Conservation (phyloP, 1,284 basidiomycete genomes). For the Trametes polyzona region DNA sequence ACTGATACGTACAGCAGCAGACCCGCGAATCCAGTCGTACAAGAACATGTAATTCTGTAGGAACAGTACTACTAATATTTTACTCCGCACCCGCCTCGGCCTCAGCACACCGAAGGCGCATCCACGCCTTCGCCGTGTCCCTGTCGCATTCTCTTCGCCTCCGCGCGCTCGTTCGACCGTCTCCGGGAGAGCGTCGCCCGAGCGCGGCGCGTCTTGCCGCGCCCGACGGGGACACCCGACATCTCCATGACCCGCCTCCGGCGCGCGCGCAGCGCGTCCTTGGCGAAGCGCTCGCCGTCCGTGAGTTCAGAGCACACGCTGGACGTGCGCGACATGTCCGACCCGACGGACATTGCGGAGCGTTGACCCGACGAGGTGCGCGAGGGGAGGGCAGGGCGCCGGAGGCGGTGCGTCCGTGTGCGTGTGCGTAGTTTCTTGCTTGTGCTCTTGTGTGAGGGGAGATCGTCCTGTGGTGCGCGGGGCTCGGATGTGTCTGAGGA, state of each 20-base stretch:
- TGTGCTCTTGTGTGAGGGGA: background rate
- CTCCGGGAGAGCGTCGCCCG: constrained; percentile 17
- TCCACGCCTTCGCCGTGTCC: too few relatives aligned
- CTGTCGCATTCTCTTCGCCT: too few relatives aligned
- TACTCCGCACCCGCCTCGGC: too few relatives aligned
- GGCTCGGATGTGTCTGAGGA: background rate
- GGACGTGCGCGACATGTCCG: constrained; percentile 37
- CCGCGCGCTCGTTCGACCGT: constrained; percentile 9
- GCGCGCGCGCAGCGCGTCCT: constrained; percentile 40
- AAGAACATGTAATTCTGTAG: background rate
- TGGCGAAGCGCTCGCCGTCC: constrained; percentile 41
- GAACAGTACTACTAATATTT: background rate
- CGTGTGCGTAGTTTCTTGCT: constrained; percentile 6
- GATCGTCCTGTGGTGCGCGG: background rate
- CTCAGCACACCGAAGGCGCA: too few relatives aligned
- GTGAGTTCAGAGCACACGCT: constrained; percentile 33
- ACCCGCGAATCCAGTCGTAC: background rate
- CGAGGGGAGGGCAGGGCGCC: constrained; percentile 26
- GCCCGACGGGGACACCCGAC: constrained; percentile 8
- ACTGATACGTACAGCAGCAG: background rate
- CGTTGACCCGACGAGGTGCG: constrained; percentile 40
- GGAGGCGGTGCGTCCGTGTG: constrained; percentile 23
- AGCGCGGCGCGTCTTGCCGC: constrained; percentile 14
- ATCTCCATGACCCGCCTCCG: constrained; percentile 33
- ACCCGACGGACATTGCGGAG: constrained; percentile 38